phyloP scores from a whole-genome alignment of 2,329 filamentous ascomycete species.

The Ceratocystis albifundus region DNA sequence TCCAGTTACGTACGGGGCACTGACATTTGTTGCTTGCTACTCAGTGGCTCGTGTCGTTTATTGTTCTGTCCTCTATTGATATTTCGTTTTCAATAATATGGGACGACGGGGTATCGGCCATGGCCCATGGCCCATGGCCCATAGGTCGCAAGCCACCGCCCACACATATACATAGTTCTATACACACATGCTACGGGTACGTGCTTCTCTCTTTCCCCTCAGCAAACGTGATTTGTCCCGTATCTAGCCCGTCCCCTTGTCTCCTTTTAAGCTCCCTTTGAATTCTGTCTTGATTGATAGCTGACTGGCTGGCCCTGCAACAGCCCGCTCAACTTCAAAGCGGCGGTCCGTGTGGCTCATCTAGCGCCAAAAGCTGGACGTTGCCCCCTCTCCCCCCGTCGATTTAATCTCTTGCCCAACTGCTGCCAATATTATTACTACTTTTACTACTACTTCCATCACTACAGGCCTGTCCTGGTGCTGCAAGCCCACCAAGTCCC shows the following conservation, averaged over 20 bases:
- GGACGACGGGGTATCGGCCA: too few species aligned
- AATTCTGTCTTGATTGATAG: background rate
- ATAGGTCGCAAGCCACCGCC: background rate
- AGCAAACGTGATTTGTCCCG: background rate
- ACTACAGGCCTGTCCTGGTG: background rate
- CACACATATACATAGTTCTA: background rate
- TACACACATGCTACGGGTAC: background rate
- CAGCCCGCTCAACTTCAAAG: background rate
- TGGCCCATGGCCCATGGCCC: background rate
- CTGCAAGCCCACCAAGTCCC: too few species aligned
- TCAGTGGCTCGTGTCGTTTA: too few species aligned
- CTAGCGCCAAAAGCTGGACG: slow-evolving; percentile 12
- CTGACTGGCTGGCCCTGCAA: background rate
- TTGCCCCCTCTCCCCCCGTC: background rate
- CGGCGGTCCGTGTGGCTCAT: slow-evolving; percentile 12
- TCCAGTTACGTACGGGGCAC: too few species aligned
- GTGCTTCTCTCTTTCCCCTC: background rate
- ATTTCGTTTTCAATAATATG: too few species aligned
- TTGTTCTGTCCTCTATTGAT: too few species aligned
- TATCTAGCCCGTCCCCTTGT: background rate
- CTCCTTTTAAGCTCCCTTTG: background rate
- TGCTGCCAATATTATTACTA: background rate
- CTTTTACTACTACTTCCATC: background rate
- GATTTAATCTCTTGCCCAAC: background rate
- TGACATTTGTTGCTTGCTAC: too few species aligned